Base-by-base conservation (phyloP, 2,329 filamentous ascomycete genomes). In the Nannizziopsis barbatae region DNA sequence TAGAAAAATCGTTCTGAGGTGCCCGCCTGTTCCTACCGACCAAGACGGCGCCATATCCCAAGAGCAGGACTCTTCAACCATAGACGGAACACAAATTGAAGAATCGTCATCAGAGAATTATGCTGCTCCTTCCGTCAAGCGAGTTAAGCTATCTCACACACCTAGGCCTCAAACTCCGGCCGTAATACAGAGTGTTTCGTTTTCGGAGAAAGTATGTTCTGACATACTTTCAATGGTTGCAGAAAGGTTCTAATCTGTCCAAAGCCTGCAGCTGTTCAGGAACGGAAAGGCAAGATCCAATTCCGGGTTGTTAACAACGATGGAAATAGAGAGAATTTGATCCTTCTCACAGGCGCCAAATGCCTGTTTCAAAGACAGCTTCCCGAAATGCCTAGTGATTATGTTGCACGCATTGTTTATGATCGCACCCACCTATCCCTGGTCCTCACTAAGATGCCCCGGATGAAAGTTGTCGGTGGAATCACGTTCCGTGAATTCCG, bases 231-330 rank as follows among this genome's bases (percentile, higher is more conserved):
- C 44, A 11, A 46, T 31, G 9, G 30, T 27, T n/a, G n/a, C 42
- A 30, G 31, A 48, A 45, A 49, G 58, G 61, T 52, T 61, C 49
- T 42, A 39, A 36, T 8, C 36, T 45, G 54, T 86, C 7, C 7
- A 27, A 4, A 27, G 80, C 86, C 87, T 5, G 90, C 89, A 8
- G 90, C 95, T 5, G 76, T 93, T 55, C 92, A 98, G 70, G 92
- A 98, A 68, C 84, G 88, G 59, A 84, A 83, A 61, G 88, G 89
- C 61, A 86, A 94, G 55, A 96, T 98, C 57, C 88, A 96, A 65
- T 96, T 96, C 65, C 83, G 89, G 41, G 92, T 96, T 7, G 92
- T 96, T 60, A 96, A 96, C 74, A 98, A 98, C 62, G 92, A 96
- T 62, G 84, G 85, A 59, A 75, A 81, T 33, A 79, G 84, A 55